Evolutionary conservation across 805 yeast genomes (phyloP).

Genomic region (Teunomyces tritomae): DNA sequence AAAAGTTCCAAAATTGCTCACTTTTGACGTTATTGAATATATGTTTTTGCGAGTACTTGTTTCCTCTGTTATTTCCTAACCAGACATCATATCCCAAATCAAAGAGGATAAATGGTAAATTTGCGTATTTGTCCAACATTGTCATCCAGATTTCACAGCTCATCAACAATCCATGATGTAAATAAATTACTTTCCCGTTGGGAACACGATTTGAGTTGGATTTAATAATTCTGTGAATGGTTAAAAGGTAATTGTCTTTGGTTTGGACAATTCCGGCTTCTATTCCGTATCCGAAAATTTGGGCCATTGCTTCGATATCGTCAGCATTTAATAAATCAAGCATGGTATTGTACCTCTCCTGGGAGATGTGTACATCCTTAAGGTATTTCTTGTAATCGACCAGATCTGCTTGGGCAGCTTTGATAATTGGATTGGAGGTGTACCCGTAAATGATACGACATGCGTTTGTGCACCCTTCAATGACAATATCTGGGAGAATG

Average conservation of each 20-base stretch:
- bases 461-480: conserved; percentile 33
- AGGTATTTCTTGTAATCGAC: conserved; percentile 22
- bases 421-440: conserved; percentile 24
- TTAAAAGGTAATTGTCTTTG: conserved; percentile 70
- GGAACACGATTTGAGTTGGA: conserved; percentile 5
- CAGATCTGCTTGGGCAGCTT: conserved; percentile 6
- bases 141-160: conserved; percentile 74
- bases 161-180: conserved; percentile 92
- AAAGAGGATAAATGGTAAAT: conserved; percentile 71
- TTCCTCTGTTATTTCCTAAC: conserved; percentile 91
- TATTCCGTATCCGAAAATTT: conserved; percentile 61
- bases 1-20: conserved; percentile 79
- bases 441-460: conserved; percentile 24
- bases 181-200: conserved; percentile 57
- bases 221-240: conserved; percentile 65
- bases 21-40: conserved; percentile 31
- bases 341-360: conserved; percentile 28
- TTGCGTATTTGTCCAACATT: conserved; percentile 36
- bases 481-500: conserved; percentile 43
- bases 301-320: conserved; percentile 64
- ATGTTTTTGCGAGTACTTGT: conserved; percentile 88
- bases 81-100: conserved; percentile 91
- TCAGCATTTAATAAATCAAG: conserved; percentile 44
- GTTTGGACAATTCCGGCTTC: conserved; percentile 81
- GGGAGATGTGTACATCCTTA: conserved; percentile 16